Evolutionary conservation across 2,329 filamentous ascomycete species (phyloP), one percentile per base, ranked within the genome.

Genomic region (Reticulascus tulasneorum): DNA sequence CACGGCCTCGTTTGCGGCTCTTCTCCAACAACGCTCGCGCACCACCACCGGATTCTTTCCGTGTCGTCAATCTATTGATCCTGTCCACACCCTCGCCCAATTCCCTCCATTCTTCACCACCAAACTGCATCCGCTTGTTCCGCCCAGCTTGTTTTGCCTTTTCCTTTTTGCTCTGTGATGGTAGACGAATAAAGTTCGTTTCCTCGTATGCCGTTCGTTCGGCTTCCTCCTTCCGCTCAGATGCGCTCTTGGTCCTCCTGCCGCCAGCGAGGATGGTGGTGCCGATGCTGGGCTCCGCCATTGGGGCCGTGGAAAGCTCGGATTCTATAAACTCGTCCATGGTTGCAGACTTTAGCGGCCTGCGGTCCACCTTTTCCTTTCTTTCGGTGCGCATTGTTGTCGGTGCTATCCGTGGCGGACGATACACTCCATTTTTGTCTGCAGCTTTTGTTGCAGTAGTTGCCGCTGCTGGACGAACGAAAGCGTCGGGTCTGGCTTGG

Each of bases 101-200:
- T 18, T 84, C 82, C 46, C 83, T 78, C 87, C 89, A 97, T 56
- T 97, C 93, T 63, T 97, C 93, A 33, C 93, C 93, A 44, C 91
- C 91, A 64, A 79, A 80, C 50, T 67, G 64, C 86, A 96, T 61
- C 71, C 81, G 63, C 52, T 66, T 56, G 46, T 59, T 64, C 47
- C 66, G 59, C 9, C 67, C 67, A 27, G 60, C 63, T 58, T 76
- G 79, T 67, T 85, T 83, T 30, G 79, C 75, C 40, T 70, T 67
- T 6, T 95, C 89, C 66, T 94, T 95, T 73, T 95, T 97, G 64
- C 80, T 86, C 60, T 86, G 78, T 52, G 81, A 83, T 10, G 91
- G 89, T 51, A 98, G 68, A 49, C 93, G 86, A 12, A 87, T 79
- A 54, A 96, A 91, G 66, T 98, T 94, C 49, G 72, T 76, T 65